Percentiles rank a stretch among this genome's conserved stretches.
These are phyloP conservation scores for Penicillium simplicissimum DNA, from an alignment of 495 filamentous ascomycete genomes.

Conservation along the genomic window DNA sequence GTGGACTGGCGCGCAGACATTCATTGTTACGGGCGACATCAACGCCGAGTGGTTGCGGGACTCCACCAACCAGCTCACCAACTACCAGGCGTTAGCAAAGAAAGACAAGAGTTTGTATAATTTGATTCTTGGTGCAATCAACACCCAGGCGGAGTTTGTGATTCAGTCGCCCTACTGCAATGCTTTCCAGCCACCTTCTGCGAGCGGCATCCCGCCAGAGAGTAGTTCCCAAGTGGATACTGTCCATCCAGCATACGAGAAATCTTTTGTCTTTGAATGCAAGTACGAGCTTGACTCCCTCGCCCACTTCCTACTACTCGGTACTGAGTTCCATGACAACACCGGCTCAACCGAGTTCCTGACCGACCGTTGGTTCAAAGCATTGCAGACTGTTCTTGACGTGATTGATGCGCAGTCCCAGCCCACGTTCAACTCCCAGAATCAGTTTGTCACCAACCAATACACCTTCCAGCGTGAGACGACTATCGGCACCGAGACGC, in stretches of 20 bases:
- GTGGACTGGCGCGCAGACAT: conserved; percentile 86
- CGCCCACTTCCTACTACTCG: conserved; percentile 83
- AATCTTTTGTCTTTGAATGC: conserved; percentile 88
- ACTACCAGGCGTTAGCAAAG: conserved; percentile 82
- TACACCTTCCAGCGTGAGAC: conserved; percentile 88
- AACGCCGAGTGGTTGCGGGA: conserved; percentile 97
- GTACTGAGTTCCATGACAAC: conserved; percentile 80
- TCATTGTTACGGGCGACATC: conserved; percentile 99
- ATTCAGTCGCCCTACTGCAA: conserved; percentile 97
- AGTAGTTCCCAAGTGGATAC: conserved; percentile 75
- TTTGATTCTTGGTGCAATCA: conserved; percentile 91
- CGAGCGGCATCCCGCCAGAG: conserved; percentile 68
- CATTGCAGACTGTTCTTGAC: conserved; percentile 69
- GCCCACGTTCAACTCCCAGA: conserved; percentile 72
- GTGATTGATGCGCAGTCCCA: conserved; percentile 77
- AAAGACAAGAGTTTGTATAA: conserved; percentile 73
- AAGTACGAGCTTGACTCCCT: conserved; percentile 98
- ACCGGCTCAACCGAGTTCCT: conserved; percentile 78
- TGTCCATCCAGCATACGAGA: conserved; percentile 86
- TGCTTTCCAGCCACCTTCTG: conserved; percentile 91
- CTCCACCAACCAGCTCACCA: conserved; percentile 90
- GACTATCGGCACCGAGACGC: conserved; percentile 82
- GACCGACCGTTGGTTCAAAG: conserved; percentile 74
- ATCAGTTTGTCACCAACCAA: conserved; percentile 63
- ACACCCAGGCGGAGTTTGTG: conserved; percentile 92